Base-by-base conservation (phyloP, 2,329 filamentous ascomycete species). In the Alternaria arbusti region DNA sequence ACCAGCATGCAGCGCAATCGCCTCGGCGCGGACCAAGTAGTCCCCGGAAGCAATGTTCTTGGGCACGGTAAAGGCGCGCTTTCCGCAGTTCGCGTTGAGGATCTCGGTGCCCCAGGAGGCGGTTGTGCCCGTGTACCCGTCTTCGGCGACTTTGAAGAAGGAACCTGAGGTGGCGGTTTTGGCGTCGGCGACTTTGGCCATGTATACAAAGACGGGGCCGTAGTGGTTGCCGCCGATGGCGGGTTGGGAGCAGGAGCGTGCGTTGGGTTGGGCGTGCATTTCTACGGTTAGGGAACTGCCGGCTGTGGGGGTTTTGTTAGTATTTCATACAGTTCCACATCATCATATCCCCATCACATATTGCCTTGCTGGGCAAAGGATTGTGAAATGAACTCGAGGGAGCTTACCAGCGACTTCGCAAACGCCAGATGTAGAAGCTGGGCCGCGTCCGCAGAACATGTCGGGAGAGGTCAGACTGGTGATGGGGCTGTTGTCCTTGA, bases 191-290 rank as follows among this genome's bases (percentile, higher is more conserved):
- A 80, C 78, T 64, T 80, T 80, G 52, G 76, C 77, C 78, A 80
- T 80, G 71, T 79, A 79, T 44, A 79, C 59, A 7, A 79, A 62
- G 22, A 79, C 77, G 10, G 78, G 78, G 25, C 78, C 78, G 67
- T 78, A 79, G 70, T 80, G 78, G 65, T 76, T 77, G 13, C 78
- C 78, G 32, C 78, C 78, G 58, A 80, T 79, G 55, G 78, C 78
- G 12, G 74, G 73, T 40, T 75, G 61, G 13, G 65, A 64, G 71
- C 78, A 80, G 3, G 63, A 63, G 52, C 78, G 75, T 17, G 74
- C 69, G 36, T 70, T 70, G 49, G 76, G 76, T 28, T 80, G 78
- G 28, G 74, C 72, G 69, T 80, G 78, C 78, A 80, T 74, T 59
- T 80, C 78, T 3, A 80, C 78, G 23, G 78, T 79, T 13, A 80